A percentile compares a stretch with the other conserved stretches of the same genome.
These are phyloP conservation scores for Sporothrix brasiliensis DNA, from an alignment of 2,329 filamentous ascomycete species.

Conservation along the genomic window DNA sequence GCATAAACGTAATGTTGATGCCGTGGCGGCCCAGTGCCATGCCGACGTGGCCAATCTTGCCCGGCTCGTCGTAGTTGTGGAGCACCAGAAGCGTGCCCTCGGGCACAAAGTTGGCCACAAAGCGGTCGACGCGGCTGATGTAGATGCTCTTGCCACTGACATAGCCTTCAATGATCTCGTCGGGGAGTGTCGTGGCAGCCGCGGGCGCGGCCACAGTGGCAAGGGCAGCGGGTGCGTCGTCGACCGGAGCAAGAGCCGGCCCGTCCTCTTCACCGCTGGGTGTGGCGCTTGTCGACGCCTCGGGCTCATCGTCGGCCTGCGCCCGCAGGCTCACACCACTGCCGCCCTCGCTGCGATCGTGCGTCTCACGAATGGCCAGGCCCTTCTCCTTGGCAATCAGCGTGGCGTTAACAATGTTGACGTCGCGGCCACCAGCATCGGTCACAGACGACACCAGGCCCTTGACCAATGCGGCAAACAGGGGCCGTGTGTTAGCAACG, in stretches of 20 bases:
- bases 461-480: slow-evolving; percentile 78
- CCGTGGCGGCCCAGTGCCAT: slow-evolving; percentile 68
- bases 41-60: slow-evolving; percentile 81
- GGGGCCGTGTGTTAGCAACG: slow-evolving; percentile 73
- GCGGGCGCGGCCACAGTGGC: not conserved
- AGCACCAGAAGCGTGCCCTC: slow-evolving; percentile 75
- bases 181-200: slow-evolving; percentile 27
- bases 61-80: slow-evolving; percentile 78
- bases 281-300: slow-evolving; percentile 34
- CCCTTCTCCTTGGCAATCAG: slow-evolving; percentile 76
- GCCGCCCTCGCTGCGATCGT: slow-evolving; percentile 50
- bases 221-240: not conserved
- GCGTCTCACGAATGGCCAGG: slow-evolving; percentile 75
- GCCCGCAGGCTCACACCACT: slow-evolving; percentile 70
- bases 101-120: slow-evolving; percentile 72
- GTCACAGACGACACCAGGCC: slow-evolving; percentile 72
- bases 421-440: slow-evolving; percentile 65
- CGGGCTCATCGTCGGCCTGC: not conserved
- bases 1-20: slow-evolving; percentile 82
- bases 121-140: slow-evolving; percentile 73
- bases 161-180: slow-evolving; percentile 65
- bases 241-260: not conserved
- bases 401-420: slow-evolving; percentile 82
- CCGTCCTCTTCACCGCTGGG: not conserved
- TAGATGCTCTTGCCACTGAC: slow-evolving; percentile 65